Conservation (phyloP, 2,329 filamentous ascomycete species). For the Xylaria hypoxylon region DNA sequence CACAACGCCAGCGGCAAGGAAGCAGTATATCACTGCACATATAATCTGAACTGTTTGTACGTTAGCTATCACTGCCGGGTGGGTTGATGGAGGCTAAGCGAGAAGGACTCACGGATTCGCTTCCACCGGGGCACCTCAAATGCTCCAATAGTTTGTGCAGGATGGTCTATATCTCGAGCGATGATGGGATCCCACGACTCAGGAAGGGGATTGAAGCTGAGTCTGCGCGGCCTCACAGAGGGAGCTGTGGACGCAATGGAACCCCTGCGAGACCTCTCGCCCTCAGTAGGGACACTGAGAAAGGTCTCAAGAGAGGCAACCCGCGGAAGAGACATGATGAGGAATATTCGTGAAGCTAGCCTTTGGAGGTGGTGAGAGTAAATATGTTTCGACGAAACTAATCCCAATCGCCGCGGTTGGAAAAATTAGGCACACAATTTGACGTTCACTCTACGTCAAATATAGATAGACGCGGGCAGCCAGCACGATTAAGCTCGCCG, state of each 20-base stretch:
- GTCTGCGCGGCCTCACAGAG: conserved; percentile 61
- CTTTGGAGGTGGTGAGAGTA: neutral
- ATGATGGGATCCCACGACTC: conserved; percentile 62
- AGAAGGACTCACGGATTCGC: conserved; percentile 59
- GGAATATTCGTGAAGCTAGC: neutral
- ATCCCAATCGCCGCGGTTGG: neutral
- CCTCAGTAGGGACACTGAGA: conserved; percentile 55
- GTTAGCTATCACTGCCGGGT: conserved; percentile 4
- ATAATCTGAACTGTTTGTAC: conserved; percentile 71
- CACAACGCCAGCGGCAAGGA: conserved; percentile 81
- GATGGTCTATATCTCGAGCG: conserved; percentile 53
- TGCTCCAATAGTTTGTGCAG: conserved; percentile 61
- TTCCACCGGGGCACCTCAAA: conserved; percentile 68
- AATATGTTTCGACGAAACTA: neutral
- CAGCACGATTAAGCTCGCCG: conserved; percentile 3
- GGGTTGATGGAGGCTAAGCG: neutral
- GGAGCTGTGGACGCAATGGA: conserved; percentile 53
- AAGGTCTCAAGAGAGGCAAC: conserved; percentile 66
- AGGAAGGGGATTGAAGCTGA: conserved; percentile 67
- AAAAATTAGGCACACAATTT: neutral
- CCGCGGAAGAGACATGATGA: conserved; percentile 64
- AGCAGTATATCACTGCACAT: conserved; percentile 76
- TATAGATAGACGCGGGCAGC: conserved; percentile 11
- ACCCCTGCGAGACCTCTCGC: conserved; percentile 55
- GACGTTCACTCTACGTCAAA: neutral